phyloP scores from a whole-genome alignment of 345 rosid genomes.

The Mallotus nudiflorus region DNA sequence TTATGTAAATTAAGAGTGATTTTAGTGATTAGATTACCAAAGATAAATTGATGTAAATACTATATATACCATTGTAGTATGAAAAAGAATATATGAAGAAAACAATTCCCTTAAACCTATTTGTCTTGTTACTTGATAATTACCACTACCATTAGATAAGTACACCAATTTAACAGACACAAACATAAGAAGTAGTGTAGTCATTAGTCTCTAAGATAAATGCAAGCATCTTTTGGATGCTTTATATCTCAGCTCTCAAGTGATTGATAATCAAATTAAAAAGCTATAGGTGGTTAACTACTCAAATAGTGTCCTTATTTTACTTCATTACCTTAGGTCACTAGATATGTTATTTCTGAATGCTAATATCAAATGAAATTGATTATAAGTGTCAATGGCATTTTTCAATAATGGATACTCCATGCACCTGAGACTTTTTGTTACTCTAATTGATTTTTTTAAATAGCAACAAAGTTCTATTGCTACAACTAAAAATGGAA shows the following conservation, averaged over 20 bases:
- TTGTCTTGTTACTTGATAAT: no score
- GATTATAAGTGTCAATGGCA: not conserved
- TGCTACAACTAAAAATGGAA: slow-evolving; percentile 68
- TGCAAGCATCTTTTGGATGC: slow-evolving; percentile 25
- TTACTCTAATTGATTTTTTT: not conserved
- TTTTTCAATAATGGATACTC: not conserved
- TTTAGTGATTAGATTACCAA: no score
- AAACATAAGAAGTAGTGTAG: slow-evolving; percentile 28
- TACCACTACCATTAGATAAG: slow-evolving; percentile 69
- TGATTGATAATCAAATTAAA: slow-evolving; percentile 55
- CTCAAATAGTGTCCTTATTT: not conserved
- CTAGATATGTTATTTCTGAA: not conserved
- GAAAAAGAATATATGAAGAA: no score
- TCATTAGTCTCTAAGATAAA: slow-evolving; percentile 40
- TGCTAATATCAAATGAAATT: not conserved
- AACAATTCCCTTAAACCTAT: no score
- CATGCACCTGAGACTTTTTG: not conserved
- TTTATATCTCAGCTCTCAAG: slow-evolving; percentile 41
- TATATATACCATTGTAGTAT: no score
- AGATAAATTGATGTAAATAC: no score
- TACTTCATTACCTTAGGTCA: not conserved
- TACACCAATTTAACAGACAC: slow-evolving; percentile 47
- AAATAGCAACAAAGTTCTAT: slow-evolving; percentile 57
- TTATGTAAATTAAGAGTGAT: no score
- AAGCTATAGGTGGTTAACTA: slow-evolving; percentile 62